phyloP scores from a whole-genome alignment of 148 eudicot species.

The Dianthus caryophyllus region DNA sequence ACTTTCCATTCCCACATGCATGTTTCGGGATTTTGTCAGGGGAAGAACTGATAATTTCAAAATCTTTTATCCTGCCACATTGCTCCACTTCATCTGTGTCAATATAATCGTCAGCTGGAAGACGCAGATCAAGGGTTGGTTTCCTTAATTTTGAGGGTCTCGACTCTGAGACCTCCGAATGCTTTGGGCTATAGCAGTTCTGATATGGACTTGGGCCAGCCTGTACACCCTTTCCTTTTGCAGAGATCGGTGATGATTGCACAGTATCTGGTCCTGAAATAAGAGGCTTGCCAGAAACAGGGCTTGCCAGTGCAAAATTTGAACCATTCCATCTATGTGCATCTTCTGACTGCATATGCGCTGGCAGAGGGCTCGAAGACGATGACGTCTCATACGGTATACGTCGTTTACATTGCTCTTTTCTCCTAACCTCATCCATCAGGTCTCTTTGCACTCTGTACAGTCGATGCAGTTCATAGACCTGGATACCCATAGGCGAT shows the following conservation, averaged over 20 bases:
- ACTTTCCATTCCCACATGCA: constrained; percentile 24
- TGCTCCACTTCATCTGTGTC: constrained; percentile 56
- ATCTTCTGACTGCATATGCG: constrained; percentile 46
- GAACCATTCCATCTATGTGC: constrained; percentile 45
- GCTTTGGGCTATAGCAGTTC: constrained; percentile 41
- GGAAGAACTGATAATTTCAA: constrained; percentile 19
- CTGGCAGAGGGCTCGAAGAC: constrained; percentile 53
- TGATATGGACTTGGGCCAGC: constrained; percentile 26
- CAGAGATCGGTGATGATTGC: constrained; percentile 37
- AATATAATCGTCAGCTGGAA: constrained; percentile 67
- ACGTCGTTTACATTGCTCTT: constrained; percentile 34
- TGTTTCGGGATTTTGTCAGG: constrained; percentile 25
- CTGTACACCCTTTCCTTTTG: constrained; percentile 37
- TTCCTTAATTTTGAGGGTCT: constrained; percentile 73
- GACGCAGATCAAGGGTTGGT: constrained; percentile 68
- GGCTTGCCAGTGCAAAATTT: constrained; percentile 36
- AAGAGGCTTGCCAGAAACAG: constrained; percentile 30
- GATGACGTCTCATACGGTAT: constrained; percentile 54
- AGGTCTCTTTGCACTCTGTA: constrained; percentile 68
- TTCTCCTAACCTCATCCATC: constrained; percentile 60
- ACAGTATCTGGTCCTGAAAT: constrained; percentile 30
- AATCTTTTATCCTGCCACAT: constrained; percentile 21
- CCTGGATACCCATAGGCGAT: constrained; percentile 34
- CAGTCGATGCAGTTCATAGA: constrained; percentile 72
- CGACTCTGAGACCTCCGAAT: constrained; percentile 54